Evolutionary conservation across 2,329 filamentous ascomycete genomes (phyloP).

Genomic region (Lojkania enalia): DNA sequence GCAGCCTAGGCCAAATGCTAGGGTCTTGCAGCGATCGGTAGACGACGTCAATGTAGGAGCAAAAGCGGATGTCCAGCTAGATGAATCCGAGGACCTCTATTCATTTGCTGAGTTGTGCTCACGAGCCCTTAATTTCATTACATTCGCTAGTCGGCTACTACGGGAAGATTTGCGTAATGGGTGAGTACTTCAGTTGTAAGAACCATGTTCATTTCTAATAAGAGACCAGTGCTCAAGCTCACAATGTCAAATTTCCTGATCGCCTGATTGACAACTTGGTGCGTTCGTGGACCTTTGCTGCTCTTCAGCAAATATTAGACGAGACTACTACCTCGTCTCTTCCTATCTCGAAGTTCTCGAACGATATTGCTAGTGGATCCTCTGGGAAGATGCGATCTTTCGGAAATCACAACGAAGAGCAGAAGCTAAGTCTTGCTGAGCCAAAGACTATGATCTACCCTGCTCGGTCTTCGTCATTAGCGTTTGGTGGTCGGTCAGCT

Average conservation of each 20-base stretch:
- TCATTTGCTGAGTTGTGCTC: constrained; percentile 86
- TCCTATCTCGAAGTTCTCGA: constrained; percentile 57
- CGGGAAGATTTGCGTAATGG: constrained; percentile 75
- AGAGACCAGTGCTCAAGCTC: constrained; percentile 33
- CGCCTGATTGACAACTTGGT: constrained; percentile 73
- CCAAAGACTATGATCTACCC: constrained; percentile 74
- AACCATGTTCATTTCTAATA: constrained; percentile 1
- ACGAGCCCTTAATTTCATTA: constrained; percentile 81
- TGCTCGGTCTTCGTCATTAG: constrained; percentile 64
- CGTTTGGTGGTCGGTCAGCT: constrained; percentile 35
- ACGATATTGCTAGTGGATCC: constrained; percentile 30
- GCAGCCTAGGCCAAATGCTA: constrained; percentile 31
- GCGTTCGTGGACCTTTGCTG: constrained; percentile 75
- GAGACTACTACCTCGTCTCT: constrained; percentile 73
- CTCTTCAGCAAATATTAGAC: constrained; percentile 74
- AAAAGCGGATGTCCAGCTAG: constrained; percentile 30
- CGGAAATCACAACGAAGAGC: constrained; percentile 55
- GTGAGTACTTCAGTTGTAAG: constrained; percentile 40
- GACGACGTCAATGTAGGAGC: constrained; percentile 39
- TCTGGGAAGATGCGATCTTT: constrained; percentile 56
- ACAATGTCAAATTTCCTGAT: constrained; percentile 37
- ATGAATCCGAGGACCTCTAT: constrained; percentile 72
- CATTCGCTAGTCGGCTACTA: constrained; percentile 76
- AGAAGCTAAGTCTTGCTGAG: constrained; percentile 65
- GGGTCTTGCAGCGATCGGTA: constrained; percentile 29